Base-by-base conservation (phyloP, 768 basidiomycete genomes). In the Tubosaeta brunneosetosa region DNA sequence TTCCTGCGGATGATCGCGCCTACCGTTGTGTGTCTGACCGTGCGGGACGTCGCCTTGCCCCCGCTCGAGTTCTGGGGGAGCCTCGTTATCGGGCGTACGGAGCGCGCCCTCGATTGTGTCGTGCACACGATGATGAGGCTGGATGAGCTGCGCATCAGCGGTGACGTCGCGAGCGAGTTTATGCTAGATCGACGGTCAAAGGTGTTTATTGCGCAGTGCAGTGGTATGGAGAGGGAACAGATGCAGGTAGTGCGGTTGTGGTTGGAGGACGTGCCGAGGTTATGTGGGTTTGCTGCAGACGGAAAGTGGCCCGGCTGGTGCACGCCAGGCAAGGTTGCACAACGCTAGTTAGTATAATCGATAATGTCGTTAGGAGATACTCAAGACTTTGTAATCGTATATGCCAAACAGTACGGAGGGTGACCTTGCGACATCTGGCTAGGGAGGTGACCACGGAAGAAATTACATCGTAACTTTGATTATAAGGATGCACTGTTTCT, bases 101-200 rank as follows among this genome's bases (percentile, higher is more conserved):
- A 64, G 41, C 44, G 63, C 17, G 62, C 63, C 17, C 11, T 64
- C 38, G 62, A 64, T 10, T 33, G 31, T 26, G 50, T 38, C 36
- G 34, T 59, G n/a, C 57, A 57, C 49, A 65, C 52, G 50, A 62
- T 64, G 60, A 43, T 43, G 2, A 47, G 52, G 25, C 29, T 65
- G 19, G 31, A 45, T 7, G 57, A 62, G 32, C 44, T 64, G 2
- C 37, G 53, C 41, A 59, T 63, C 26, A 13, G 62, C 6, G 62
- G 62, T 5, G 62, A 64, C 37, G 57, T 62, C 9, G 62, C 62
- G 40, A 64, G 57, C 31, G 62, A 63, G 42, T 55, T 62, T 10
- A 64, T 64, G 62, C 34, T 64, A 5, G 60, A 57, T 45, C 51
- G 62, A 11, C 46, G 60, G 47, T 55, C 60, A 10, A 64, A 47